phyloP scores from a whole-genome alignment of 2,329 filamentous ascomycete species.

The Apiospora saccharicola region DNA sequence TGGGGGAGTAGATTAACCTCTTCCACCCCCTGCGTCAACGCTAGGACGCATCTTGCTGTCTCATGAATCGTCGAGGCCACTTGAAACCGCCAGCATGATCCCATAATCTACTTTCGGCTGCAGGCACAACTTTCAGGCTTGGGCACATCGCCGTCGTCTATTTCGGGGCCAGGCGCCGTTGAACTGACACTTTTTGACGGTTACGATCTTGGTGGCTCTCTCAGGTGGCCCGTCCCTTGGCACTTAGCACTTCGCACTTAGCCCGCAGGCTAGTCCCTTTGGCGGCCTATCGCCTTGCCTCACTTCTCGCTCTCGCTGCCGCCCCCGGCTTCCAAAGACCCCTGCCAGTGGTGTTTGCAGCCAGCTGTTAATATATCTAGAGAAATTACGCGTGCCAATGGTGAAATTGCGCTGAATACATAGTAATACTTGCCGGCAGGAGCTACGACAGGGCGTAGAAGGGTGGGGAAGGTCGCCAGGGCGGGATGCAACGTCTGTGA shows the following conservation, averaged over 20 bases:
- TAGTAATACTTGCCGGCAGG: background rate
- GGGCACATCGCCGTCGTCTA: background rate
- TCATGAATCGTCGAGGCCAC: background rate
- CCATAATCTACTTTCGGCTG: constrained; percentile 10
- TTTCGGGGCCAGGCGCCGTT: background rate
- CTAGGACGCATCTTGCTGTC: background rate
- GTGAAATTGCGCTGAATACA: background rate
- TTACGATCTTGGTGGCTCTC: background rate
- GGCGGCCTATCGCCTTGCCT: background rate
- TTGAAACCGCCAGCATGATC: constrained; percentile 14
- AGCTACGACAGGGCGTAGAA: background rate
- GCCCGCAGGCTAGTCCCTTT: no score
- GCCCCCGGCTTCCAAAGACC: background rate
- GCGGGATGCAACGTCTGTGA: constrained; percentile 3
- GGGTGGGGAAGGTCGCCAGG: background rate
- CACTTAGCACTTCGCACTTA: no score
- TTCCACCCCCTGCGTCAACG: background rate
- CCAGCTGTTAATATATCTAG: background rate
- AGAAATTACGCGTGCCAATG: background rate
- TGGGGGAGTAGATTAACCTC: background rate
- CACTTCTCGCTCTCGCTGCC: background rate
- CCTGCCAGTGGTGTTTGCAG: background rate
- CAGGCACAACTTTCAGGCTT: background rate
- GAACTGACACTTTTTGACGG: background rate
- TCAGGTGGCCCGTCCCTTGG: no score